phyloP scores from a whole-genome alignment of 2,329 filamentous ascomycete genomes.

The Chaetothyriales sp. region DNA sequence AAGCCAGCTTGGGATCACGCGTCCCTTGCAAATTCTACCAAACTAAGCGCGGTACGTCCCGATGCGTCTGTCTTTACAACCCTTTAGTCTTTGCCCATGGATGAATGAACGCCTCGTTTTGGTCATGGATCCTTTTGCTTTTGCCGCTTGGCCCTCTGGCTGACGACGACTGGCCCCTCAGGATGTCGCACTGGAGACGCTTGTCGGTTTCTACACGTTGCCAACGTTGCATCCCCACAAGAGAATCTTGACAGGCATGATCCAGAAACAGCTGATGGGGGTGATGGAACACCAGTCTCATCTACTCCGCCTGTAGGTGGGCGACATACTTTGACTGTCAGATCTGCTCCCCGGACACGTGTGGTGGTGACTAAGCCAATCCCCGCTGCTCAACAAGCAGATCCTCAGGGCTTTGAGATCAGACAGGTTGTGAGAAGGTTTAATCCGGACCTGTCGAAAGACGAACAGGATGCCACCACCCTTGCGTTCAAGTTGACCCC shows the following conservation, averaged over 20 bases:
- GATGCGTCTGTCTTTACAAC: conserved; percentile 5
- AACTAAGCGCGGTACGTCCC: conserved; percentile 10
- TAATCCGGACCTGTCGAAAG: conserved; percentile 32
- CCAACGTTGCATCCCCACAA: background rate
- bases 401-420: conserved; percentile 61
- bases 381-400: conserved; percentile 46
- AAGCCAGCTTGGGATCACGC: conserved; percentile 2
- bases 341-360: conserved; percentile 16
- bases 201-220: background rate
- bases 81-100: conserved; percentile 7
- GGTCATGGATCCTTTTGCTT: background rate
- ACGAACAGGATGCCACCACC: conserved; percentile 35
- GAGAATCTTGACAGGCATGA: background rate
- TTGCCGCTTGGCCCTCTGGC: background rate
- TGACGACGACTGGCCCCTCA: background rate
- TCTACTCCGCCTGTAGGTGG: background rate
- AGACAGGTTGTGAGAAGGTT: conserved; percentile 57
- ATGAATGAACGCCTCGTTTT: background rate
- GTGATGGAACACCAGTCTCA: background rate
- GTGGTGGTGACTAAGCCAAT: conserved; percentile 46
- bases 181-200: background rate
- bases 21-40: conserved; percentile 12
- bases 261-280: background rate
- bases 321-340: background rate
- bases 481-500: conserved; percentile 52